Base-by-base conservation (phyloP, 202 grass and related monocot species). In the Elaeis oleifera region DNA sequence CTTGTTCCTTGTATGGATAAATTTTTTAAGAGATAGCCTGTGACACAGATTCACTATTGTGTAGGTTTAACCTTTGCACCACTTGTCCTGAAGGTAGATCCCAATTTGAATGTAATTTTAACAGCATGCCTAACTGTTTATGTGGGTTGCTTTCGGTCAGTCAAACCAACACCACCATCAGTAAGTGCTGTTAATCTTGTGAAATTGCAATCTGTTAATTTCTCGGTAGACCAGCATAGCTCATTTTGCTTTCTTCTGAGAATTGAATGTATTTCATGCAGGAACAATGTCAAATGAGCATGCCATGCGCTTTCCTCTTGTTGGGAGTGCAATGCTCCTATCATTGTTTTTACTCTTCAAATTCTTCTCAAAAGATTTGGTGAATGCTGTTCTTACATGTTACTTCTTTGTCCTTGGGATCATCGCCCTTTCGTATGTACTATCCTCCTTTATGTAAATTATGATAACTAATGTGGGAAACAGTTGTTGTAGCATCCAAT, bases 251-350 rank as follows among this genome's bases (percentile, higher is more conserved):
- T 51, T 14, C 50, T 11, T 48, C n/a, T 44, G 17, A 61, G 21
- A 18, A 58, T 27, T 59, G 1, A 4, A 29, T 70, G 70, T 5
- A 58, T 63, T 31, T 64, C 75, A 53, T 70, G 69, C 52, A 99
- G 94, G 94, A 99, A 99, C 85, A 1, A 94, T 99, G 85, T 99
- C 94, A 27, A 89, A 85, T 51, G 88, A 99, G 67, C 94, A 99
- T 83, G 94, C 94, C 52, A 99, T 92, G 94, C 73, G 85, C 2
- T 99, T 89, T 70, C 88, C 88, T 52, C 60, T 99, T 63, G 94
- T 99, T 20, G 94, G 94, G 67, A 99, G 94, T 75, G 94, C 85
- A 18, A 86, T 99, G 88, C 88, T 99, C 32, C 61, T 97, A 36
- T 92, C 94, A 20, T 65, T 97, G 31, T 97, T 97, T 80, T 82